These are phyloP conservation scores for Gastrolobium villosum DNA, from an alignment of 306 rosid genomes.

Conservation along the genomic window DNA sequence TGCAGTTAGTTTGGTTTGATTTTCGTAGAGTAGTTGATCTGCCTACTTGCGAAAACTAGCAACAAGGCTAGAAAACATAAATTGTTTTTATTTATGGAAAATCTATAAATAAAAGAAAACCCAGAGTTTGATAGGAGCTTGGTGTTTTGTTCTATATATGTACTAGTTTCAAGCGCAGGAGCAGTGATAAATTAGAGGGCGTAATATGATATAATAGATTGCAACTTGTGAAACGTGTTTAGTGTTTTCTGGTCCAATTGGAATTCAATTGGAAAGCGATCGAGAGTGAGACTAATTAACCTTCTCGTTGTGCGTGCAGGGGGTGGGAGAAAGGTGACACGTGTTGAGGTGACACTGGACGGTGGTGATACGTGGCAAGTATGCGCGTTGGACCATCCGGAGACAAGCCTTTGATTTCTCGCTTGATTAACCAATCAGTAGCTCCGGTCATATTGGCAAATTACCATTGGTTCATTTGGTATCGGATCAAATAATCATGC, in stretches of 20 bases:
- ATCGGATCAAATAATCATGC: no score
- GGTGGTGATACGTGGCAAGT: constrained; percentile 74
- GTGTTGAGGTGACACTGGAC: constrained; percentile 81
- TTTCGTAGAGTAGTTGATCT: neutral
- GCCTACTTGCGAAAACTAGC: neutral
- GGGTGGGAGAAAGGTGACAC: constrained; percentile 82
- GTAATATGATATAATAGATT: no score
- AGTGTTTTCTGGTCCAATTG: neutral
- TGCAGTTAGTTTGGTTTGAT: neutral
- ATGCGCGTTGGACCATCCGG: constrained; percentile 62
- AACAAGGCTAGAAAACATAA: constrained; percentile 8
- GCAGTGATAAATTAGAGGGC: no score
- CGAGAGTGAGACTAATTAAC: neutral
- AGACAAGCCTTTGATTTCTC: constrained; percentile 26
- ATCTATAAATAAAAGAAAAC: neutral
- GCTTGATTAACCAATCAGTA: no score
- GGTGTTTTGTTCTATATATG: neutral
- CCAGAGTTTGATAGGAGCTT: neutral
- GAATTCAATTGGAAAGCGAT: neutral
- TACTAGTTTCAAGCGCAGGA: no score
- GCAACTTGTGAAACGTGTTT: neutral
- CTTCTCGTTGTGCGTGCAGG: constrained; percentile 46
- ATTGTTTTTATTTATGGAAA: neutral
- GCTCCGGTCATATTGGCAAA: no score
- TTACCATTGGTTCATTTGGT: no score